phyloP scores from a whole-genome alignment of 306 rosid species.

The Acacia crassicarpa region DNA sequence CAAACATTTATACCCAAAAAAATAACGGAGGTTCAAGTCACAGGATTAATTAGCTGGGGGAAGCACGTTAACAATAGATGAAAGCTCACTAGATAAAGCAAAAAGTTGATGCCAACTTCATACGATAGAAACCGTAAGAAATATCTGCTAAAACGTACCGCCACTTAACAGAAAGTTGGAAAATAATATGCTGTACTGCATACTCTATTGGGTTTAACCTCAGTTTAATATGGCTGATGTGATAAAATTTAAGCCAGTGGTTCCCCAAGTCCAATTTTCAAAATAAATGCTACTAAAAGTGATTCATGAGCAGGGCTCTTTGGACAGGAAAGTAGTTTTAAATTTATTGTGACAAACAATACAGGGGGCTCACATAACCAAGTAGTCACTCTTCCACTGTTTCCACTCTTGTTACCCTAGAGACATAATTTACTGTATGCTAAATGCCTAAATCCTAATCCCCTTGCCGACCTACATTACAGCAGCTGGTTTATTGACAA shows the following conservation, averaged over 20 bases:
- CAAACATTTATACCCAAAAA: not conserved
- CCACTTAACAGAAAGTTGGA: not conserved
- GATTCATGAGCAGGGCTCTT: not conserved
- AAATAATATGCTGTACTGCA: not conserved
- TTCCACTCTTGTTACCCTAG: not conserved
- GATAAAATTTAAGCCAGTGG: not conserved
- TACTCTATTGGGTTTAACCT: not conserved
- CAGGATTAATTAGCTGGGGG: not conserved
- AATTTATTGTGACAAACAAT: not conserved
- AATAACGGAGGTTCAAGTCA: not conserved
- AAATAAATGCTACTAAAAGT: not conserved
- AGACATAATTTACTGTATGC: not conserved
- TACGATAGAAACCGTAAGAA: not conserved
- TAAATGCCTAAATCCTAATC: not conserved
- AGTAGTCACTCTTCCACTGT: not conserved
- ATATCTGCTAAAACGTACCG: not conserved
- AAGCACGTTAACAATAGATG: not conserved
- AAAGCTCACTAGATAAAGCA: not conserved
- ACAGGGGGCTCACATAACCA: not conserved
- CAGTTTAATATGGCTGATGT: not conserved
- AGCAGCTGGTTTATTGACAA: not conserved
- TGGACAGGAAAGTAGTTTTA: not conserved
- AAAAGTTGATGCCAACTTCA: not conserved
- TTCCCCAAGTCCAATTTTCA: not conserved
- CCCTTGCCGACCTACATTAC: not conserved